Conservation (phyloP, 495 filamentous ascomycete species). For the Xylaria telfairii region DNA sequence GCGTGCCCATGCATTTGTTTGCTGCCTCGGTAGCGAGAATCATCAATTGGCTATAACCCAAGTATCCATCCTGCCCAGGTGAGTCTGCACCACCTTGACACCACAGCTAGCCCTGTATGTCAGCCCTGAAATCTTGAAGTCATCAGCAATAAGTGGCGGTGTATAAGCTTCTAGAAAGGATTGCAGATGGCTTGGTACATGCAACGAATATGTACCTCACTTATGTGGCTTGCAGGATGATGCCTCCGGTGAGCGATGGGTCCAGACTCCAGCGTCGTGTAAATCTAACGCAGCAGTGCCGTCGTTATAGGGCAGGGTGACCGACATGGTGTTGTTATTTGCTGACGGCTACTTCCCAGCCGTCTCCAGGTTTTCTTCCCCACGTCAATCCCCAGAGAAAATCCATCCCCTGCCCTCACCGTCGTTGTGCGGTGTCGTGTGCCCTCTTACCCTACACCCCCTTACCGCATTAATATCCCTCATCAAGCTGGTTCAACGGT, state of each 20-base stretch:
- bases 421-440: constrained; percentile 18
- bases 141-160: constrained; percentile 23
- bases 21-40: background rate
- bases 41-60: constrained; percentile 12
- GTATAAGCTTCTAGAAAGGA: constrained; percentile 25
- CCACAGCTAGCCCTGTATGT: constrained; percentile 21
- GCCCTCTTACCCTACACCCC: constrained; percentile 9
- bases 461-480: constrained; percentile 18
- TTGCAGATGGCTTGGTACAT: background rate
- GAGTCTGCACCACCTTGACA: background rate
- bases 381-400: constrained; percentile 13
- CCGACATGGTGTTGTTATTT: constrained; percentile 10
- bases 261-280: constrained; percentile 5
- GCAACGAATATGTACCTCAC: constrained; percentile 10
- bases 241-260: constrained; percentile 9
- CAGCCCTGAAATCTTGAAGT: constrained; percentile 23
- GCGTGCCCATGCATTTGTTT: background rate
- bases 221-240: constrained; percentile 17
- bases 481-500: background rate
- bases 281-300: constrained; percentile 16
- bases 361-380: constrained; percentile 18
- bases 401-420: constrained; percentile 3
- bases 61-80: constrained; percentile 1
- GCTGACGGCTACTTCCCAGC: background rate
- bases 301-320: constrained; percentile 12